Percentiles rank a stretch among this genome's conserved stretches.
Evolutionary conservation across 225 moss, liverwort and hornwort genomes (phyloP).

Genomic region (Sphagnum tenellum): DNA sequence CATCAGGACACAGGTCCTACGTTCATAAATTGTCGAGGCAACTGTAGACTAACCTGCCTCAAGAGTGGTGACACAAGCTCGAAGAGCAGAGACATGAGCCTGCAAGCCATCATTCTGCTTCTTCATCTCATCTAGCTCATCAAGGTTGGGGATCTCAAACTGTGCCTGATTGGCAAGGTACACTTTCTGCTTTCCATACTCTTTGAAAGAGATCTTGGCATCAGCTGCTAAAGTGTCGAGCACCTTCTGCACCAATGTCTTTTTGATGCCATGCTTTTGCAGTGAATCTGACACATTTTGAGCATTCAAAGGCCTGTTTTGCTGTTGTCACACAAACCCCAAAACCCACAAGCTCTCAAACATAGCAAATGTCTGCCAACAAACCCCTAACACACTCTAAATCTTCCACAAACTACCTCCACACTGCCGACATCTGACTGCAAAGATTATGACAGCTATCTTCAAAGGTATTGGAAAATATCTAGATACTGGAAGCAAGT

Average conservation of each 20-base stretch:
- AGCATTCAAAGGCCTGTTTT: slow-evolving; percentile 86
- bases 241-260: slow-evolving; percentile 77
- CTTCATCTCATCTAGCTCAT: slow-evolving; percentile 77
- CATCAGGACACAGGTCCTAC: too few relatives aligned
- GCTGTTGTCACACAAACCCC: slow-evolving; percentile 31
- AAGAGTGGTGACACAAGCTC: slow-evolving; percentile 43
- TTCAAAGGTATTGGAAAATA: too few relatives aligned
- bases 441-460: too few relatives aligned
- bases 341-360: background rate
- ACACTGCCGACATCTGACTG: too few relatives aligned
- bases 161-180: slow-evolving; percentile 78
- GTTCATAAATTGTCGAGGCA: too few relatives aligned
- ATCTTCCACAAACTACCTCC: too few relatives aligned
- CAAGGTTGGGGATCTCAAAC: slow-evolving; percentile 58
- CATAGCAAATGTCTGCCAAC: too few relatives aligned
- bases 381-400: too few relatives aligned
- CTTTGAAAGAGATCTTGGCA: slow-evolving; percentile 67
- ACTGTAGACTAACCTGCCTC: slow-evolving; percentile 43
- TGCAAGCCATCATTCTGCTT: slow-evolving; percentile 56
- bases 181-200: slow-evolving; percentile 90
- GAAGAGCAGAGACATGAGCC: slow-evolving; percentile 40
- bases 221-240: slow-evolving; percentile 65
- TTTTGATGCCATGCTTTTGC: slow-evolving; percentile 71
- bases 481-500: too few relatives aligned
- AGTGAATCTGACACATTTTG: slow-evolving; percentile 88